Conservation (phyloP, 2,329 filamentous ascomycete genomes). For the Ophiostoma sp. region DNA sequence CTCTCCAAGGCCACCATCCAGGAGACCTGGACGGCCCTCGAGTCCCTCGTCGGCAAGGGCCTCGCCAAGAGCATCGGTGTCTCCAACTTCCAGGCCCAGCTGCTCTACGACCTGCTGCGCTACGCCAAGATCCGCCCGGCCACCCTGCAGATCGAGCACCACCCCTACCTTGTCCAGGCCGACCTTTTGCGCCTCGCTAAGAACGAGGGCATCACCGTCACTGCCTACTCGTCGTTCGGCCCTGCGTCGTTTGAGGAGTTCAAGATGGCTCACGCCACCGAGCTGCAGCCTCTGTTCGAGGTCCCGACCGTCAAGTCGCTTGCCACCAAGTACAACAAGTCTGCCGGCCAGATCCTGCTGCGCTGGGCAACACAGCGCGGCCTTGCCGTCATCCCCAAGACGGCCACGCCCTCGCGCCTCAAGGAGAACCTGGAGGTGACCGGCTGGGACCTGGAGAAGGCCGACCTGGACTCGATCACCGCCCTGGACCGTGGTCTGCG, state of each 20-base stretch:
- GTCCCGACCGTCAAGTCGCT: conserved; percentile 57
- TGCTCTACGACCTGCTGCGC: conserved; percentile 72
- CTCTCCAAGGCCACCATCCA: conserved; percentile 66
- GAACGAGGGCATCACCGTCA: conserved; percentile 65
- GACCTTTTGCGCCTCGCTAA: conserved; percentile 65
- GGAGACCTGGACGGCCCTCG: conserved; percentile 79
- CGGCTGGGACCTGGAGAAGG: conserved; percentile 48
- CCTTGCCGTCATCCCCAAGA: conserved; percentile 72
- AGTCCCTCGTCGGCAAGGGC: conserved; percentile 62
- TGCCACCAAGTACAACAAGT: conserved; percentile 64
- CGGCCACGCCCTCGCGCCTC: conserved; percentile 46
- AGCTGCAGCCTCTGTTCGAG: conserved; percentile 59
- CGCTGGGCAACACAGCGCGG: conserved; percentile 82
- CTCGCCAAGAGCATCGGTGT: conserved; percentile 71
- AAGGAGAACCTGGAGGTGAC: conserved; percentile 53
- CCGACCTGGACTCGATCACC: conserved; percentile 53
- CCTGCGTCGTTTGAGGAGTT: conserved; percentile 74
- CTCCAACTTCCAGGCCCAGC: conserved; percentile 73
- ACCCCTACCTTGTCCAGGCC: conserved; percentile 77
- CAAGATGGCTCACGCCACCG: conserved; percentile 61
- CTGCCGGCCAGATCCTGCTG: conserved; percentile 73
- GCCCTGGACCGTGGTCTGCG: conserved; percentile 49
- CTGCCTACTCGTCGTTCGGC: conserved; percentile 80
- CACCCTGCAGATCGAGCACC: conserved; percentile 78
- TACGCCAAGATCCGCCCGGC: conserved; percentile 70